These are phyloP conservation scores for Fusarium mangiferae DNA, from an alignment of 2,329 filamentous ascomycete species.

Conservation along the genomic window DNA sequence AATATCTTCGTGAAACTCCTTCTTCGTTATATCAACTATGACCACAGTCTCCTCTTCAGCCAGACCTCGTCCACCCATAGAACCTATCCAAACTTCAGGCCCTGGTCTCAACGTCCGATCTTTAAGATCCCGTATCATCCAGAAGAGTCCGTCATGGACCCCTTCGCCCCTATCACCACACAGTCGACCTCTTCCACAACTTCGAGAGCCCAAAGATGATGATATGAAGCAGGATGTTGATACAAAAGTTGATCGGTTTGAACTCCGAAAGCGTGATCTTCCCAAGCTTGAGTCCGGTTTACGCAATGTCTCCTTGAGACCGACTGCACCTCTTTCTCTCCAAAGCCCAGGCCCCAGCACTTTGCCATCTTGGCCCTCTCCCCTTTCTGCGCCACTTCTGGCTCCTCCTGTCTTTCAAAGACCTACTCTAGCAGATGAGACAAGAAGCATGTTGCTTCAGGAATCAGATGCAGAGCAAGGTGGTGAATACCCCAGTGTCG, in stretches of 20 bases:
- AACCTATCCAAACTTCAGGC: constrained; percentile 38
- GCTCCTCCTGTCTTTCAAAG: constrained; percentile 9
- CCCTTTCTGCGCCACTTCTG: constrained; percentile 37
- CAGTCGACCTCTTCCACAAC: constrained; percentile 24
- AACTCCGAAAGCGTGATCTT: constrained; percentile 9
- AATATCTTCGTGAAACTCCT: constrained; percentile 4
- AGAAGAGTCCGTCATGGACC: constrained; percentile 39
- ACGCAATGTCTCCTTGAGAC: constrained; percentile 24
- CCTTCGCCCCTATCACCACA: constrained; percentile 36
- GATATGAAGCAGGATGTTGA: constrained; percentile 32
- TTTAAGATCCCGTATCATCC: constrained; percentile 16
- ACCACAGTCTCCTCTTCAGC: constrained; percentile 25
- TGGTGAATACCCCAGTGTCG: background rate
- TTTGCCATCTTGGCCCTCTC: constrained; percentile 19
- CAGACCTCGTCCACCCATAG: constrained; percentile 34
- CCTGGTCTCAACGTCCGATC: constrained; percentile 22
- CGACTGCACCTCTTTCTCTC: constrained; percentile 23
- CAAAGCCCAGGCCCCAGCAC: constrained; percentile 10
- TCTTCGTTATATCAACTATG: constrained; percentile 20
- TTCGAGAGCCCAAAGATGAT: constrained; percentile 33
- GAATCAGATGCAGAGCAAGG: constrained; percentile 7
- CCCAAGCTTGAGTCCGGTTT: constrained; percentile 15
- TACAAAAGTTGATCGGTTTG: constrained; percentile 24
- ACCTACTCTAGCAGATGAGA: constrained; percentile 35
- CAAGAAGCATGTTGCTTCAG: constrained; percentile 27